These are phyloP conservation scores for Diospyros lotus DNA, from an alignment of 148 eudicot species.

Conservation along the genomic window DNA sequence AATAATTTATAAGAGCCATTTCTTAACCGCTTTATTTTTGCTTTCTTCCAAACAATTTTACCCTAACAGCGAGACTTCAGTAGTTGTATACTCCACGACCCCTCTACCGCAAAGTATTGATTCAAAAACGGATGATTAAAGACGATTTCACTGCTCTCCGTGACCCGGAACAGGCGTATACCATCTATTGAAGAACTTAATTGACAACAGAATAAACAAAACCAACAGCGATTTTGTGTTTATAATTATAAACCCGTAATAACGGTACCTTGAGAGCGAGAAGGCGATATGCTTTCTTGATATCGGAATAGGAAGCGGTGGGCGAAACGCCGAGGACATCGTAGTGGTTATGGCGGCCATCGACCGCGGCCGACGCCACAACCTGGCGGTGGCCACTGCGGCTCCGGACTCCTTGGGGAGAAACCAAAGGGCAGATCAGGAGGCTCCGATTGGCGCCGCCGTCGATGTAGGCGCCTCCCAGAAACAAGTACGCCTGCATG, in stretches of 20 bases:
- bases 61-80: not conserved
- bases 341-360: conserved; percentile 52
- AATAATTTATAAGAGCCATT: not conserved
- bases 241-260: not conserved
- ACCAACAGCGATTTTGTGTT: not conserved
- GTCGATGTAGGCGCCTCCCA: conserved; percentile 29
- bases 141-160: too few relatives aligned
- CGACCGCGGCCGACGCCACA: conserved; percentile 27
- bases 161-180: not conserved
- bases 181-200: not conserved
- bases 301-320: conserved; percentile 57
- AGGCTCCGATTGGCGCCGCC: conserved; percentile 12
- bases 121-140: not conserved
- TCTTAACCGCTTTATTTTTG: not conserved
- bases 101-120: not conserved
- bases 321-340: conserved; percentile 55
- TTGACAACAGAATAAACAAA: not conserved
- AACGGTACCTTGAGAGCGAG: conserved; percentile 69
- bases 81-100: not conserved
- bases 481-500: conserved; percentile 34
- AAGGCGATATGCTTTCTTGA: conserved; percentile 77
- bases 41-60: not conserved
- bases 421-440: conserved; percentile 3
- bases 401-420: conserved; percentile 4
- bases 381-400: conserved; percentile 17